Evolutionary conservation across 257 asterid species (phyloP), one percentile per base, ranked within the genome.

Genomic region (Catharanthus roseus): DNA sequence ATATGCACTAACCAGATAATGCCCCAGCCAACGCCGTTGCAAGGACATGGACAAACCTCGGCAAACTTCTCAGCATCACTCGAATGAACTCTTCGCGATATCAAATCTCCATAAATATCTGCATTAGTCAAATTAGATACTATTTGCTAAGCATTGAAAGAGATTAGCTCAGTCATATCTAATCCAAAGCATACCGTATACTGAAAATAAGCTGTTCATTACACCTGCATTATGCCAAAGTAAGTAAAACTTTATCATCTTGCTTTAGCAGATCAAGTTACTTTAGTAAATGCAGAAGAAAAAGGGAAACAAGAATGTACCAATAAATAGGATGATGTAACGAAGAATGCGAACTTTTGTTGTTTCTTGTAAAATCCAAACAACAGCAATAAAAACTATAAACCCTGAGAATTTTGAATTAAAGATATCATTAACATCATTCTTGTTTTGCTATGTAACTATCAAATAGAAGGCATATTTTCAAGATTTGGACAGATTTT

Each of bases 21-120:
- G 13, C 86, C 86, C 86, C 86, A 82, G 18, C 82, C 83, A 63
- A 79, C 77, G 62, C 86, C 86, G 47, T 72, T 82, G 75, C 86
- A 82, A 39, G 86, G 86, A 77, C 84, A 82, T 5, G 86, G 86
- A 15, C 82, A 82, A 42, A 79, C 78, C 69, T 82, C 83, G 13
- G 86, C 86, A 51, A 79, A 82, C 69, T 82, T 79, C 76, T 82
- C 86, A 21, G 84, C 84, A 53, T 82, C 86, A 67, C 86, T 82
- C 0, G 79, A 44, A 57, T 79, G 57, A 39, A 79, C 86, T 73
- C 81, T 79, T 28, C 84, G 84, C 28, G 82, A 79, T 54, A 79
- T 79, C 65, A 79, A 62, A 76, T 82, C 84, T 28, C 75, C 83
- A 15, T 82, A 82, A 3, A 79, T 82, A 74, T 82, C 86, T 82